Evolutionary conservation across 257 asterid genomes (phyloP), one percentile per base, ranked within the genome.

Genomic region (Nicotiana benthamiana): DNA sequence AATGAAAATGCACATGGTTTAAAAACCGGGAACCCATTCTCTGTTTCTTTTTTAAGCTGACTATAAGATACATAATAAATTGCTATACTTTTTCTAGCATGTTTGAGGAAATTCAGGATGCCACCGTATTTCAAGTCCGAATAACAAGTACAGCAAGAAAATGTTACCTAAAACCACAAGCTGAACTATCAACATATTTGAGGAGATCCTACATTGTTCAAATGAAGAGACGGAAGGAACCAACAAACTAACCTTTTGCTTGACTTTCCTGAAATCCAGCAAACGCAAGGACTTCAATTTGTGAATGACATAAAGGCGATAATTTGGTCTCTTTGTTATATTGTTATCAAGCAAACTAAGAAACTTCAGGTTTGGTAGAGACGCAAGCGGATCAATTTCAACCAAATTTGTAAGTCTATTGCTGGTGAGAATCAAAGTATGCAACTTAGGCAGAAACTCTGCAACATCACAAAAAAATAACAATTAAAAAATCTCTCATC

Each of bases 271-370:
- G 92, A 96, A 96, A 86, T 96, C 99, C 75, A 96, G 87, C 82
- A 94, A 87, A 0, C 97, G 94, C 88, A 94, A 79, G 63, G 93
- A 86, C 86, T 94, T 96, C 88, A 96, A 87, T 89, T 91, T 96
- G 91, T 94, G 97, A 84, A 96, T 94, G 82, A 96, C 97, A 85
- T 96, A 96, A 79, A 96, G 60, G 3, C 99, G 99, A 85, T 96
- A 96, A 87, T 96, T 96, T 28, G 98, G 99, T 84, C 90, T 93
- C 93, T 96, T 96, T 17, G 97, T 94, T 30, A 94, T 93, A 80
- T 83, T 94, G 88, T 96, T 96, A 82, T 96, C 98, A 2, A 96
- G 95, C 89, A 96, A 86, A 80, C 98, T 96, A 83, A 96, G 97
- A 84, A 88, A 92, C 90, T 89, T 96, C 88, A 96, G 91, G 89